Evolutionary conservation across 2,329 filamentous ascomycete genomes (phyloP).

Genomic region (Trichoderma arundinaceum): DNA sequence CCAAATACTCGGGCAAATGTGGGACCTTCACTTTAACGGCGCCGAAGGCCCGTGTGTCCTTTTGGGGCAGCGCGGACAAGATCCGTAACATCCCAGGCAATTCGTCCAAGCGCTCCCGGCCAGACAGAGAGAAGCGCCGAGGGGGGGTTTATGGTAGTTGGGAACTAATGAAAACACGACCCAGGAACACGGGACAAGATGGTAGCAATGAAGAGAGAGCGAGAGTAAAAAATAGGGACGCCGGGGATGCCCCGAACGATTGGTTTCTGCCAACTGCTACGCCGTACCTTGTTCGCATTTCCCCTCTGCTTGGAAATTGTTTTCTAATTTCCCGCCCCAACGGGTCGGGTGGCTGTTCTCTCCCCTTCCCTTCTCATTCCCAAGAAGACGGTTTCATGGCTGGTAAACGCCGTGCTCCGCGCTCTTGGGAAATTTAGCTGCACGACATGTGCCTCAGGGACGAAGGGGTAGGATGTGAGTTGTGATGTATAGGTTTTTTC

Average conservation of each 20-base stretch:
- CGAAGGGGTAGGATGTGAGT: not conserved
- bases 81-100: no score
- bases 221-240: not conserved
- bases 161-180: not conserved
- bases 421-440: slow-evolving; percentile 5
- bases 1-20: slow-evolving; percentile 14
- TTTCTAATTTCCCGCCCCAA: slow-evolving; percentile 5
- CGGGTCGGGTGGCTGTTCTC: not conserved
- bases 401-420: not conserved
- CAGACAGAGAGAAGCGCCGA: not conserved
- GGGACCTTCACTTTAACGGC: not conserved
- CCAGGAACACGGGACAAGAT: not conserved
- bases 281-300: not conserved
- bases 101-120: not conserved
- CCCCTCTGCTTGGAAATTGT: slow-evolving; percentile 3
- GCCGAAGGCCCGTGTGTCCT: not conserved
- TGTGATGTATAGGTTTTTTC: slow-evolving; percentile 4
- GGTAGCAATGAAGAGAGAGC: not conserved
- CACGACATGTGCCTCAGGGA: not conserved
- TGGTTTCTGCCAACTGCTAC: no score
- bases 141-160: no score
- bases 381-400: slow-evolving; percentile 7
- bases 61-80: not conserved
- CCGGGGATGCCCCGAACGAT: not conserved
- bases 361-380: not conserved